These are phyloP conservation scores for Capsicum pubescens DNA, from an alignment of 257 asterid species.

Conservation along the genomic window DNA sequence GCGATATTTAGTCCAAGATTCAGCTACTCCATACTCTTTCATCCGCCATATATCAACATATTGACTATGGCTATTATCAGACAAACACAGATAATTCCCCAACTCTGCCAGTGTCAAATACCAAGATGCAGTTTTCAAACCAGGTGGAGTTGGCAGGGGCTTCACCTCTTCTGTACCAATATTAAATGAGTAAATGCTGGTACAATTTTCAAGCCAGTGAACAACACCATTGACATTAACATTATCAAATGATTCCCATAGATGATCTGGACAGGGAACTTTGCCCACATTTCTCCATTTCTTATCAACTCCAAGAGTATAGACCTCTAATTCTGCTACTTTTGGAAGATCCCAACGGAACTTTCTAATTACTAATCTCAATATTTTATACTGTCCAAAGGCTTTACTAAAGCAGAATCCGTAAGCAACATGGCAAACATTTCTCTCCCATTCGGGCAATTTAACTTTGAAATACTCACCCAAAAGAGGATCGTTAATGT, in stretches of 20 bases:
- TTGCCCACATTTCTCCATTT: not conserved
- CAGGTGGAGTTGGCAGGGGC: not conserved
- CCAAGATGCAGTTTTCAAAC: not conserved
- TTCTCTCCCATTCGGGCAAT: not conserved
- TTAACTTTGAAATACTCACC: not conserved
- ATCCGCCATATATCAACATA: constrained; percentile 9
- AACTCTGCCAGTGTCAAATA: not conserved
- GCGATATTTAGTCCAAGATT: constrained; percentile 3
- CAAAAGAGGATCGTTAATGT: not conserved
- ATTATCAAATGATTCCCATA: too few species aligned
- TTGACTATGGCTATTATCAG: too few species aligned
- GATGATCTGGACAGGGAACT: too few species aligned
- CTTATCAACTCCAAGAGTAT: not conserved
- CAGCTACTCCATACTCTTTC: not conserved
- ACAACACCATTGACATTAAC: not conserved
- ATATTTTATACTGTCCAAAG: not conserved
- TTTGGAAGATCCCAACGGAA: not conserved
- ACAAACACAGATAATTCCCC: not conserved
- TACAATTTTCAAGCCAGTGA: not conserved
- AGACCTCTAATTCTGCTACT: not conserved
- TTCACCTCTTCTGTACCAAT: not conserved
- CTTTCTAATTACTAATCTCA: not conserved
- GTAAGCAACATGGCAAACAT: not conserved
- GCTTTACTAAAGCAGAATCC: not conserved
- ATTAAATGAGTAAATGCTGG: not conserved